A percentile compares a stretch with the other conserved stretches of the same genome.
These are phyloP conservation scores for Limnanthes douglasii DNA, from an alignment of 345 rosid species.

Conservation along the genomic window DNA sequence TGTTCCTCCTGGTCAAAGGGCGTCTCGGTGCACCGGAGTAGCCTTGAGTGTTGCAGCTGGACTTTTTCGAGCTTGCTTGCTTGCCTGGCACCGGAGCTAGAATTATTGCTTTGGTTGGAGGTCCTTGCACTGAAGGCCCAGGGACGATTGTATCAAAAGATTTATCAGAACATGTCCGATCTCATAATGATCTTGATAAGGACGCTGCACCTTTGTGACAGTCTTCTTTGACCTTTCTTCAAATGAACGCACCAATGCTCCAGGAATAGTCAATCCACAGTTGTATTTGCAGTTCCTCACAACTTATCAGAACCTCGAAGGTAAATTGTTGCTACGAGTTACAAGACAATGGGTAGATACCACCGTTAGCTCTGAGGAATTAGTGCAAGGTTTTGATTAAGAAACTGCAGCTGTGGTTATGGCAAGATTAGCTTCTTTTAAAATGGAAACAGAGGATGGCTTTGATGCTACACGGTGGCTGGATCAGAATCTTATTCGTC, in stretches of 20 bases:
- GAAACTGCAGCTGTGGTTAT: slow-evolving; percentile 98
- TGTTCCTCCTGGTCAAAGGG: slow-evolving; percentile 40
- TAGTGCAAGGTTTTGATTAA: slow-evolving; percentile 95
- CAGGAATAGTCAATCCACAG: too few species aligned
- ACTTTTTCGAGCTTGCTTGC: slow-evolving; percentile 85
- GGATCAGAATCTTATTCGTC: slow-evolving; percentile 85
- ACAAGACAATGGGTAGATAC: slow-evolving; percentile 91
- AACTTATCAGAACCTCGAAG: slow-evolving; percentile 70
- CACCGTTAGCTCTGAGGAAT: slow-evolving; percentile 80
- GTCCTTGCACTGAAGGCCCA: slow-evolving; percentile 80
- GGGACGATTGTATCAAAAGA: too few species aligned
- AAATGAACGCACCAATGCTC: too few species aligned
- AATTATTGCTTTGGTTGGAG: slow-evolving; percentile 86
- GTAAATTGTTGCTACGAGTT: slow-evolving; percentile 63
- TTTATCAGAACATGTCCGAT: too few species aligned
- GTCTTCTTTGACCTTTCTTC: too few species aligned
- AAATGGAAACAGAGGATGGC: slow-evolving; percentile 99
- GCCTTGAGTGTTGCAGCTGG: slow-evolving; percentile 85
- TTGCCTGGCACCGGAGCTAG: slow-evolving; percentile 92
- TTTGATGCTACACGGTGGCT: slow-evolving; percentile 99
- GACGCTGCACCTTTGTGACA: too few species aligned
- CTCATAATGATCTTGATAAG: too few species aligned
- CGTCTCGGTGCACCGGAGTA: slow-evolving; percentile 69
- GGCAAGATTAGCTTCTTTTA: slow-evolving; percentile 84
- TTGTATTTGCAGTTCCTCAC: slow-evolving; percentile 83